These are phyloP conservation scores for Linum lewisii DNA, from an alignment of 345 rosid species.

Conservation along the genomic window DNA sequence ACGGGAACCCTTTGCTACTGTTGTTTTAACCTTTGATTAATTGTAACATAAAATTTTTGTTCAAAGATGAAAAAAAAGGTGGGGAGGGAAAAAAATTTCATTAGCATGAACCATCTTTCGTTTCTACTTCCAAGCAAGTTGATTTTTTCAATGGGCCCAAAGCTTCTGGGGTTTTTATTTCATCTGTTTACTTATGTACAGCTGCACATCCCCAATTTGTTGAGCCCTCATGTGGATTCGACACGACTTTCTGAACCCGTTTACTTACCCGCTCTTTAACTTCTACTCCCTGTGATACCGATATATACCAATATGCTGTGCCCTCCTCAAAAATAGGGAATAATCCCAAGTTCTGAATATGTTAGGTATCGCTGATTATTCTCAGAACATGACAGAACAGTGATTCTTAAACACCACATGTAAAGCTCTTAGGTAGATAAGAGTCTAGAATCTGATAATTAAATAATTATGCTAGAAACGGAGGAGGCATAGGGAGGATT, in stretches of 20 bases:
- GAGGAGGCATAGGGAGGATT: neutral
- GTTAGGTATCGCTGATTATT: neutral
- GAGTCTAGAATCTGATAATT: neutral
- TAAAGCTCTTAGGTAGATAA: neutral
- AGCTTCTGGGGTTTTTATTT: no score
- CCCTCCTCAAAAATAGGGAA: neutral
- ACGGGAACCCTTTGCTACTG: neutral
- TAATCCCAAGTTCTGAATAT: neutral
- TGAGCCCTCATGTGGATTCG: no score
- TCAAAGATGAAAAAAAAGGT: no score
- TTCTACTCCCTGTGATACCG: neutral
- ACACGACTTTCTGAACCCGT: no score
- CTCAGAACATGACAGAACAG: neutral
- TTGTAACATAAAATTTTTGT: no score
- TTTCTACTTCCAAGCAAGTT: no score
- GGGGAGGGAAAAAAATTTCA: no score
- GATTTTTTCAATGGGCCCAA: no score
- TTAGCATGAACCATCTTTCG: no score
- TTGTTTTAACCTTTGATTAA: neutral
- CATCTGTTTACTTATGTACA: no score
- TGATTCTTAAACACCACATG: neutral
- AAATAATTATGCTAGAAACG: neutral
- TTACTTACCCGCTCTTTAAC: neutral
- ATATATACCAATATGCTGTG: no score
- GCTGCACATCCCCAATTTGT: no score